Conservation (phyloP, 306 rosid genomes). For the Vigna mungo region DNA sequence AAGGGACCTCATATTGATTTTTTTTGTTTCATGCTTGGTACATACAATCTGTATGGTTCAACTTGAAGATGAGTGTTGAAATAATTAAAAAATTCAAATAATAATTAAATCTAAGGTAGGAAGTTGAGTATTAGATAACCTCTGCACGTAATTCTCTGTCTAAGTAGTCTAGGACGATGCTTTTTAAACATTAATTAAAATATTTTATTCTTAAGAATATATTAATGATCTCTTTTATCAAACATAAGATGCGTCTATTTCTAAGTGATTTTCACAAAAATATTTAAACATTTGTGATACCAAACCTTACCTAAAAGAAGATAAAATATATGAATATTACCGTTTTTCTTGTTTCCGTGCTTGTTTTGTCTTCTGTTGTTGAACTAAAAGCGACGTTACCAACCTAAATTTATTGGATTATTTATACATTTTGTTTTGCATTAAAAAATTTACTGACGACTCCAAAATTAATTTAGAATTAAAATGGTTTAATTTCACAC, state of each 20-base stretch:
- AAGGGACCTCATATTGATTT: fast-evolving
- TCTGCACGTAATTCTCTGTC: no score
- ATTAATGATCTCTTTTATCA: background rate
- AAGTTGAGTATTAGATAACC: no score
- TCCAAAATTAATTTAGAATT: no score
- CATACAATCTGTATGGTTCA: no score
- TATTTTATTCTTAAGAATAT: background rate
- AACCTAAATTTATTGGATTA: no score
- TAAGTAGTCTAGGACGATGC: no score
- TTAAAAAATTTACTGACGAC: no score
- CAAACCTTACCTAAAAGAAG: background rate
- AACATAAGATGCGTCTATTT: background rate
- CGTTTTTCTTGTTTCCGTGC: background rate
- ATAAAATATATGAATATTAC: slow-evolving; percentile 11
- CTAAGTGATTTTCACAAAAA: background rate
- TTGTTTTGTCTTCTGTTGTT: background rate
- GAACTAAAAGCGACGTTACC: background rate
- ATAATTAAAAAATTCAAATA: no score
- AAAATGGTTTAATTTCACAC: background rate
- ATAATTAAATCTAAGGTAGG: no score
- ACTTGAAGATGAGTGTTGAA: no score
- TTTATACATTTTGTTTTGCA: no score
- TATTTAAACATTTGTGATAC: background rate
- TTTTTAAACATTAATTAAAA: background rate
- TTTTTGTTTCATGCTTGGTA: no score